Evolutionary conservation across 805 yeast genomes (phyloP), one percentile per base, ranked within the genome.

Genomic region (Cyberlindnera mississippiensis): DNA sequence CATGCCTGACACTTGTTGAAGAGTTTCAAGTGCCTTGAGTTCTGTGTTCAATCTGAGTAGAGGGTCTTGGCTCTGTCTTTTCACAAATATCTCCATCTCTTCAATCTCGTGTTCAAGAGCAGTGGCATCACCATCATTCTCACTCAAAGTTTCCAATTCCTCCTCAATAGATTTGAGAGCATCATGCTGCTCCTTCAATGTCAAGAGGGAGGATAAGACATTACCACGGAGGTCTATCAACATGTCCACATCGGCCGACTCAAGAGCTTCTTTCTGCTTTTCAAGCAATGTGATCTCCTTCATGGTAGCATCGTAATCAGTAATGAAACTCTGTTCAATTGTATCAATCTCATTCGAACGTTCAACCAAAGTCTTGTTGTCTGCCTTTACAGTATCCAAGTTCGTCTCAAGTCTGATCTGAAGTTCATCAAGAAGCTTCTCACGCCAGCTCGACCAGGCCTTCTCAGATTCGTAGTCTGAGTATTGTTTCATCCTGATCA

Each of bases 381-480:
- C 61, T 10, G 39, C 40, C 4, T 36, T 14, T 8, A 57, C n/a
- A 7, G 19, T 13, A 4, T 28, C 42, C 4, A 33, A 13, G 33
- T 52, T 56, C 8, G 33, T 35, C 13, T 42, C 48, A 11, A 57
- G 34, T 32, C 60, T 43, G 3, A 36, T 32, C 5, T 50, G 38
- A 10, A 54, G 42, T 34, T 56, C 62, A 35, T 53, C 56, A 15
- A 55, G 30, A 5, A 58, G 33, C 38, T 53, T 47, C n/a, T 40
- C 42, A 15, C 59, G 42, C 62, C 62, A 58, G 2, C 50, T 28
- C 11, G 47, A 45, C 61, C 61, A 56, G 0, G 56, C 41, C 28
- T 41, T 49, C 40, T 54, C 57, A 6, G 61, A 51, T 19, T 53
- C 53, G 16, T 52, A 41, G 36, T 56, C 61, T 4, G 61, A 50